Percentiles rank a stretch among this genome's conserved stretches.
Conservation (phyloP, 2,329 filamentous ascomycete species). For the Triangularia verruculosa region DNA sequence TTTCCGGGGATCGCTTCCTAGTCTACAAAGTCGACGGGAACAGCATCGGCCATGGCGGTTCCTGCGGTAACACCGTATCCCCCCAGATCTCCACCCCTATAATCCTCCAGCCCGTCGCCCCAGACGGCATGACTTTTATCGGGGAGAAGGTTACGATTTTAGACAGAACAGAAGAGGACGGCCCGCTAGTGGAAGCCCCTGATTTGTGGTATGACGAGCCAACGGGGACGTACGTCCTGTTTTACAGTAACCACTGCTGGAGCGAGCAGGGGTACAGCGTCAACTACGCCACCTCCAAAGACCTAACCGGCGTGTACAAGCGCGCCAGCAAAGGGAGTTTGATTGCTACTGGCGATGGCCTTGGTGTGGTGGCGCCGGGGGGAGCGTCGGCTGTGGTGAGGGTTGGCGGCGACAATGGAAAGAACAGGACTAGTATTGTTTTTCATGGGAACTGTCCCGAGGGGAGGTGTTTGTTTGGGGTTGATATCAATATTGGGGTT, state of each 20-base stretch:
- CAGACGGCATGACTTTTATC: slow-evolving; percentile 50
- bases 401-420: background rate
- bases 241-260: slow-evolving; percentile 62
- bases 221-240: slow-evolving; percentile 52
- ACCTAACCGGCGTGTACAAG: slow-evolving; percentile 38
- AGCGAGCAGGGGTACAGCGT: slow-evolving; percentile 54
- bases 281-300: slow-evolving; percentile 52
- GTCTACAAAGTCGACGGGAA: slow-evolving; percentile 68
- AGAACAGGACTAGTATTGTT: slow-evolving; percentile 15
- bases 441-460: slow-evolving; percentile 25
- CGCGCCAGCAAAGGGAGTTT: background rate
- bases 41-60: slow-evolving; percentile 42
- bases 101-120: slow-evolving; percentile 51
- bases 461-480: slow-evolving; percentile 26
- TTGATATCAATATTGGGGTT: slow-evolving; percentile 8
- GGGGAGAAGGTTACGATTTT: slow-evolving; percentile 49
- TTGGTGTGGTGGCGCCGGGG: slow-evolving; percentile 38
- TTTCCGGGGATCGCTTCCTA: slow-evolving; percentile 53
- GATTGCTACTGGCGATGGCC: slow-evolving; percentile 36
- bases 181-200: slow-evolving; percentile 61
- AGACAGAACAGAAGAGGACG: slow-evolving; percentile 43
- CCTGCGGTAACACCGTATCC: slow-evolving; percentile 44
- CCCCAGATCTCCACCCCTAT: slow-evolving; percentile 50
- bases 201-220: slow-evolving; percentile 42
- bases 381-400: slow-evolving; percentile 31